Percentiles rank a stretch among this genome's conserved stretches.
Evolutionary conservation across 257 asterid species (phyloP).

Genomic region (Euphrasia confusa): DNA sequence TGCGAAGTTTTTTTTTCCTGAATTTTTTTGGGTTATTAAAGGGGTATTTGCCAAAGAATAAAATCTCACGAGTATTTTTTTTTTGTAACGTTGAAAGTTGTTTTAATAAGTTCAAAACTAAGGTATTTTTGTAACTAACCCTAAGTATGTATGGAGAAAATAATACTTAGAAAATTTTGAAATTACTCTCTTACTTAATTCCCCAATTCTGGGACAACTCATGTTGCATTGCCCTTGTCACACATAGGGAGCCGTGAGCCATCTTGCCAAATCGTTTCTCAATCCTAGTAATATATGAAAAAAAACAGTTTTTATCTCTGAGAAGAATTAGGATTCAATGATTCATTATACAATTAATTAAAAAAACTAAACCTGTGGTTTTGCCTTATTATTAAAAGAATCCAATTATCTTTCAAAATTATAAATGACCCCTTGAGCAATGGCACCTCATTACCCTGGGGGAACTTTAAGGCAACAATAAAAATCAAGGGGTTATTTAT

Average conservation of each 20-base stretch:
- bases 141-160: conserved; percentile 10
- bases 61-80: too few species aligned
- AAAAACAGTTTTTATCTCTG: conserved; percentile 14
- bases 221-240: conserved; percentile 95
- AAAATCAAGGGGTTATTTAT: not conserved
- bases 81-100: too few species aligned
- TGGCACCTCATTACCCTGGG: not conserved
- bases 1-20: too few species aligned
- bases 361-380: not conserved
- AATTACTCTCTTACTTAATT: conserved; percentile 47
- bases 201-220: conserved; percentile 96
- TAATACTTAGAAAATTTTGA: not conserved
- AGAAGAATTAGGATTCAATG: conserved; percentile 20
- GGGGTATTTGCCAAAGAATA: too few species aligned
- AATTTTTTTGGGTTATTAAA: too few species aligned
- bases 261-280: conserved; percentile 81
- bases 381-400: not conserved
- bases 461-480: not conserved
- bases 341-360: conserved; percentile 7
- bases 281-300: conserved; percentile 52
- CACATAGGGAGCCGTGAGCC: conserved; percentile 94
- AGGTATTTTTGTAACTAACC: too few species aligned
- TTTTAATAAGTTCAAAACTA: too few species aligned
- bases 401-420: not conserved
- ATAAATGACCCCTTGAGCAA: not conserved